A percentile compares a stretch with the other conserved stretches of the same genome.
phyloP scores from a whole-genome alignment of 2,329 filamentous ascomycete species.

The Nemania sp. region DNA sequence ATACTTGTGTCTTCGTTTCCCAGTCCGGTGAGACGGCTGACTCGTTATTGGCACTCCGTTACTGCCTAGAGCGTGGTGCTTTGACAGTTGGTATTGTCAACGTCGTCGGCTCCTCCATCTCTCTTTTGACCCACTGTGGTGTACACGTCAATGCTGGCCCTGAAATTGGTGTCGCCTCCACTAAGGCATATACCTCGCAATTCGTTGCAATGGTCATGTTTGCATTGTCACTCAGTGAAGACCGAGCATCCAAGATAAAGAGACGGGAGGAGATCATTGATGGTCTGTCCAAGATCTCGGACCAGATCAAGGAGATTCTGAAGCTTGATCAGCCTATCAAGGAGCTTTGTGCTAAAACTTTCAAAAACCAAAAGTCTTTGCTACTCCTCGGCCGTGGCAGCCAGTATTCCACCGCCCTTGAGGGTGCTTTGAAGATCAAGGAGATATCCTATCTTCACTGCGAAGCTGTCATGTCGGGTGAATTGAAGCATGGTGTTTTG shows the following conservation, averaged over 20 bases:
- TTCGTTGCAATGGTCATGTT: slow-evolving; percentile 99
- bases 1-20: slow-evolving; percentile 98
- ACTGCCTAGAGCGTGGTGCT: slow-evolving; percentile 97
- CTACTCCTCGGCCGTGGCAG: slow-evolving; percentile 93
- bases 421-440: slow-evolving; percentile 99
- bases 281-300: slow-evolving; percentile 86
- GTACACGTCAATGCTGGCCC: slow-evolving; percentile 99
- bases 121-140: slow-evolving; percentile 98
- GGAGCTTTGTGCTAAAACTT: slow-evolving; percentile 87
- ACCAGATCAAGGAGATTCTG: slow-evolving; percentile 91
- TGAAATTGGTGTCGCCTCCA: slow-evolving; percentile 98
- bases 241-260: slow-evolving; percentile 93
- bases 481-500: slow-evolving; percentile 98
- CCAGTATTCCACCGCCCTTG: slow-evolving; percentile 96
- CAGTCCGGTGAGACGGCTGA: slow-evolving; percentile 99
- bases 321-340: slow-evolving; percentile 95
- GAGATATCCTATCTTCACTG: slow-evolving; percentile 99
- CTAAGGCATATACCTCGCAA: slow-evolving; percentile 99
- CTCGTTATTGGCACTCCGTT: slow-evolving; percentile 94
- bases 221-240: slow-evolving; percentile 93
- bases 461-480: slow-evolving; percentile 99
- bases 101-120: slow-evolving; percentile 98
- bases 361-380: slow-evolving; percentile 98
- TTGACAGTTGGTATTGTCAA: slow-evolving; percentile 99
- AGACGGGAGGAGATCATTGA: slow-evolving; percentile 97